phyloP scores from a whole-genome alignment of 2,329 filamentous ascomycete species.

The Fusarium euwallaceae region DNA sequence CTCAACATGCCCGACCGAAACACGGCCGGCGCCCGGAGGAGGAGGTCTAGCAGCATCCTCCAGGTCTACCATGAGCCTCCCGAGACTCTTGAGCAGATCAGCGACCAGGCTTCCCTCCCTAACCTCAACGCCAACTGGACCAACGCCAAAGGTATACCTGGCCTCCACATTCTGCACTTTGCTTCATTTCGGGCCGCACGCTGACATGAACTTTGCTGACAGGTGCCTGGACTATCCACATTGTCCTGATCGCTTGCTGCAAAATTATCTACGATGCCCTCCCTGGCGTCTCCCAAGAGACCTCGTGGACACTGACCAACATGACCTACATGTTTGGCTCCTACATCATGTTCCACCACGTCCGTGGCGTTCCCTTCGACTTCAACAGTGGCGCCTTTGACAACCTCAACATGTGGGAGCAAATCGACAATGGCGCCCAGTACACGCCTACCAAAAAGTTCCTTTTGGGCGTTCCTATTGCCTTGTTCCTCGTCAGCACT shows the following conservation, averaged over 20 bases:
- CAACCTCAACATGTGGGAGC: conserved; percentile 99
- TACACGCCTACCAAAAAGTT: conserved; percentile 99
- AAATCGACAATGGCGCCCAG: conserved; percentile 98
- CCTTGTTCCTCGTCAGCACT: conserved; percentile 95
- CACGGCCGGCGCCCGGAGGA: conserved; percentile 73
- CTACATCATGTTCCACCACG: conserved; percentile 99
- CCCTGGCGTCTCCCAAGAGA: conserved; percentile 95
- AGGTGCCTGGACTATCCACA: conserved; percentile 99
- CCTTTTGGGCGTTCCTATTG: conserved; percentile 91
- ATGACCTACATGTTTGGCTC: conserved; percentile 99
- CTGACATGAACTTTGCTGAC: conserved; percentile 30
- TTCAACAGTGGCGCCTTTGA: conserved; percentile 99
- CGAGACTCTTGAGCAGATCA: conserved; percentile 97
- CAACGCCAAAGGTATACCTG: conserved; percentile 88
- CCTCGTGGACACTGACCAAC: conserved; percentile 98
- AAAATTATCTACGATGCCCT: conserved; percentile 99
- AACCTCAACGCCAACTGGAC: conserved; percentile 99
- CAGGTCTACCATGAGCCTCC: conserved; percentile 95
- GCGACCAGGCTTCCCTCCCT: conserved; percentile 92
- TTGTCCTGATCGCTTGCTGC: conserved; percentile 89
- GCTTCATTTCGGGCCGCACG: conserved; percentile 12
- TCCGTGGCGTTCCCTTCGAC: conserved; percentile 97
- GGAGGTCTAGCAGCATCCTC: conserved; percentile 94
- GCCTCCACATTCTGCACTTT: conserved; percentile 13
- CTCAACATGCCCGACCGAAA: conserved; percentile 71